These are phyloP conservation scores for Pestalotiopsis sp. DNA, from an alignment of 2,329 filamentous ascomycete species.

Conservation along the genomic window DNA sequence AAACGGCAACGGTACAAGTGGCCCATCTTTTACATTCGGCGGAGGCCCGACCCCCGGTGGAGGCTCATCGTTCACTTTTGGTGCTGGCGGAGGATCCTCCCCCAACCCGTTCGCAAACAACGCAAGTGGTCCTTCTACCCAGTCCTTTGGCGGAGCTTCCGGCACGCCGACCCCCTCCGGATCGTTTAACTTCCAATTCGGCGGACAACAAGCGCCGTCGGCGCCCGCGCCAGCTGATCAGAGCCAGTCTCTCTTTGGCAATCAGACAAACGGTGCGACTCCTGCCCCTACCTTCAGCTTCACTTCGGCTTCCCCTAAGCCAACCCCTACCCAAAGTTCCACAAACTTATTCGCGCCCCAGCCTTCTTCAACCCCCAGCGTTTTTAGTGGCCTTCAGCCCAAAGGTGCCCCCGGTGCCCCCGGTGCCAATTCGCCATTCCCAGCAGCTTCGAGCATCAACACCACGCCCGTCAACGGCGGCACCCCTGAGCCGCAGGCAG, in stretches of 20 bases:
- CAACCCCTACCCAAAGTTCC: slow-evolving; percentile 29
- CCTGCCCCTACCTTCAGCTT: slow-evolving; percentile 40
- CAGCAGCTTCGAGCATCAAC: slow-evolving; percentile 62
- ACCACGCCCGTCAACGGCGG: slow-evolving; percentile 59
- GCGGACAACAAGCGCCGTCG: slow-evolving; percentile 27
- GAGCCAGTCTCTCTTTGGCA: slow-evolving; percentile 25
- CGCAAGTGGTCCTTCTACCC: slow-evolving; percentile 20
- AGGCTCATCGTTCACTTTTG: slow-evolving; percentile 41
- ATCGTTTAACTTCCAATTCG: slow-evolving; percentile 28
- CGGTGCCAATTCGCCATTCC: slow-evolving; percentile 46
- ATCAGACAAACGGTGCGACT: slow-evolving; percentile 29
- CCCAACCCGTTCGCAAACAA: slow-evolving; percentile 33
- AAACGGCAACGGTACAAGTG: slow-evolving; percentile 18
- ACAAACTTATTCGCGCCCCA: slow-evolving; percentile 30
- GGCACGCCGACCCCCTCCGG: slow-evolving; percentile 25
- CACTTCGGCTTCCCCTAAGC: slow-evolving; percentile 32
- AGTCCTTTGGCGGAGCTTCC: slow-evolving; percentile 23
- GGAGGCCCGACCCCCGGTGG: slow-evolving; percentile 23
- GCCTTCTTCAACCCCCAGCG: slow-evolving; percentile 26
- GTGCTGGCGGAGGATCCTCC: slow-evolving; percentile 32
- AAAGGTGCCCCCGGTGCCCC: slow-evolving; percentile 35
- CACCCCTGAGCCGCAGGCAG: slow-evolving; percentile 56
- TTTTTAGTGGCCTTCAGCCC: slow-evolving; percentile 29
- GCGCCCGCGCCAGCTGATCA: slow-evolving; percentile 26
- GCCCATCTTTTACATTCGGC: slow-evolving; percentile 28